Conservation (phyloP, 192 early-diverging fungal species). For the Coemansia sp. region DNA sequence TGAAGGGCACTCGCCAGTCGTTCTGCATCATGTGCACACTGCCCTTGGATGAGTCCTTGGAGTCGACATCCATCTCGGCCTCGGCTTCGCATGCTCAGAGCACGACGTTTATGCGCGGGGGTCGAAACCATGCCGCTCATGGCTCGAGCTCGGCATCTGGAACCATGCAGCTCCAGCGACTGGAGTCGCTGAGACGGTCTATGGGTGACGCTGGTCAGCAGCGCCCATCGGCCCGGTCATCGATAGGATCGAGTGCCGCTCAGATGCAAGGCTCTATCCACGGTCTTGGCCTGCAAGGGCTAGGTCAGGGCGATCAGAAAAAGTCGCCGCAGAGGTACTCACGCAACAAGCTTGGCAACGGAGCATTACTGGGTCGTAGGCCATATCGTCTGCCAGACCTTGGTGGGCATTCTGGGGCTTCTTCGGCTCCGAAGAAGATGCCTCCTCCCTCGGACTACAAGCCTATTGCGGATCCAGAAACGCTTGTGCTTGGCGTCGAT, state of each 20-base stretch:
- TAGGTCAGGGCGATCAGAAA: slow-evolving; percentile 19
- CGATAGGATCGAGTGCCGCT: slow-evolving; percentile 14
- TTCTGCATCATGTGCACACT: slow-evolving; percentile 59
- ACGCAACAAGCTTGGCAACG: slow-evolving; percentile 9
- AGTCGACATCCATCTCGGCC: neutral
- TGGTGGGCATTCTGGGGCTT: slow-evolving; percentile 15
- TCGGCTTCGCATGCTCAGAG: slow-evolving; percentile 8
- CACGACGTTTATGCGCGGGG: neutral
- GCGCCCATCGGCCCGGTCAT: slow-evolving; percentile 32
- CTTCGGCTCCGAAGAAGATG: slow-evolving; percentile 21
- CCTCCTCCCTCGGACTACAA: slow-evolving; percentile 54
- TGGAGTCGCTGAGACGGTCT: slow-evolving; percentile 43
- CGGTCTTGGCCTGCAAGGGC: slow-evolving; percentile 50
- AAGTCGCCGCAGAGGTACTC: slow-evolving; percentile 18
- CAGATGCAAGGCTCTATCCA: slow-evolving; percentile 22
- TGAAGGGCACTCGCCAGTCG: slow-evolving; percentile 56
- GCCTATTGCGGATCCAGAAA: slow-evolving; percentile 52
- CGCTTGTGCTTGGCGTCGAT: slow-evolving; percentile 26
- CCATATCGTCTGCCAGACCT: slow-evolving; percentile 18
- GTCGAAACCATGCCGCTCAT: neutral
- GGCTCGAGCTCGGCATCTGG: neutral
- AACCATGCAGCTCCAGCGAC: slow-evolving; percentile 27
- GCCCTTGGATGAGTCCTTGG: slow-evolving; percentile 19
- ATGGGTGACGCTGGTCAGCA: slow-evolving; percentile 31
- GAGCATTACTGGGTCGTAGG: slow-evolving; percentile 7